Base-by-base conservation (phyloP, 2,329 filamentous ascomycete species). In the Calonectria hawksworthii region DNA sequence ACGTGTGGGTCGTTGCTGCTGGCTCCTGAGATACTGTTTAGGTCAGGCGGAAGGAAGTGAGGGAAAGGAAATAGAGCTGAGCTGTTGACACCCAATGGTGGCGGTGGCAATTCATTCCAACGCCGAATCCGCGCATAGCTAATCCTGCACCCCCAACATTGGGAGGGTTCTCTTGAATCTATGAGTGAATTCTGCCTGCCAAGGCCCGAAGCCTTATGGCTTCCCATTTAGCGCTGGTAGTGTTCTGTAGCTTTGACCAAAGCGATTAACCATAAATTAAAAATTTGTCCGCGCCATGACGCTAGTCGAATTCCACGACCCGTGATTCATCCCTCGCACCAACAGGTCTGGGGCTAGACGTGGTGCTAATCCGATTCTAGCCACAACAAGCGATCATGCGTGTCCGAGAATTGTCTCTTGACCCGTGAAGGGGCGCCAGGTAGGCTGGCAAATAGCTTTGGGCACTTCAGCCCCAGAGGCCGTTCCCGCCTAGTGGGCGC, bases 191-290 rank as follows among this genome's bases (percentile, higher is more conserved):
- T 41, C 56, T 41, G 56, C 56, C 56, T 63, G 56, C 56, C 56
- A 63, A 63, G 56, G 16, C 36, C 36, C 34, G 23, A 28, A 13
- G 16, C 56, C 23, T 36, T 26, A 30, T 28, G 2, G 34, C 8
- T 2, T 41, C 14, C 34, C 34, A 41, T 41, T 28, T 41, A 18
- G 56, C 14, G 56, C 16, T 21, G 28, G 16, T 54, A 30, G 26
- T 32, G 51, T 30, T 1, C 13, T 3, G 0, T 2, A 3, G 10
- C 23, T 21, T 63, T 18, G 23, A 63, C 23, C 38, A 21, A 18
- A 26, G 56, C 23, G 56, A 41, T 28, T 67, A 67, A 67, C 64
- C 64, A 67, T 67, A 67, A 67, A 67, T 67, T 36, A 36, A 67
- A 51, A 52, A 26, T 67, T 52, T 26, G 30, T 18, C 47, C 7